A percentile compares a stretch with the other conserved stretches of the same genome.
phyloP scores from a whole-genome alignment of 2,329 filamentous ascomycete species.

The Xylogone sp. region DNA sequence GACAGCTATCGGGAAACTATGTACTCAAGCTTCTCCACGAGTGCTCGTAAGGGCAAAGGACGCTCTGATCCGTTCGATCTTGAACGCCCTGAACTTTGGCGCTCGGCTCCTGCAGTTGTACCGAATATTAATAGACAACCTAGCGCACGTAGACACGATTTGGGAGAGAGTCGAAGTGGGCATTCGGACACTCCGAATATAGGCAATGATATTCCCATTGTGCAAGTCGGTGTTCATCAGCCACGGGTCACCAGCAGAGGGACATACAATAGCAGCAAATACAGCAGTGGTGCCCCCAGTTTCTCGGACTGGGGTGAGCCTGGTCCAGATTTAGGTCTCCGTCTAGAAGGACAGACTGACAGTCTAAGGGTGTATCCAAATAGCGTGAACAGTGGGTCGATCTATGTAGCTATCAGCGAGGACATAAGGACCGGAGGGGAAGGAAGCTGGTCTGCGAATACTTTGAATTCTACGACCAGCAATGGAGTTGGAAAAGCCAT shows the following conservation, averaged over 20 bases:
- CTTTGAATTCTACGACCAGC: not conserved
- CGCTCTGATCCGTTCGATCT: conserved; percentile 64
- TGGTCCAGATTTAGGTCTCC: conserved; percentile 49
- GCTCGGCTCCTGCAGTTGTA: not conserved
- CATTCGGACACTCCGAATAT: not conserved
- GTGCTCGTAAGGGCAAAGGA: conserved; percentile 49
- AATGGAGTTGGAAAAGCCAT: not conserved
- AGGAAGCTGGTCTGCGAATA: not conserved
- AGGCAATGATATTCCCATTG: not conserved
- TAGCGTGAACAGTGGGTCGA: not conserved
- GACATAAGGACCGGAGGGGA: not conserved
- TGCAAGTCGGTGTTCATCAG: conserved; percentile 1
- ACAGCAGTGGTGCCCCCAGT: conserved; percentile 18
- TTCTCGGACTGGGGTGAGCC: conserved; percentile 47
- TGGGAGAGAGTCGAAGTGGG: too few relatives aligned
- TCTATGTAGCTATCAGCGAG: not conserved
- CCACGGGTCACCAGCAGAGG: conserved; percentile 5
- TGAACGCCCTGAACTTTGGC: conserved; percentile 48
- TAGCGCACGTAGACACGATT: too few relatives aligned
- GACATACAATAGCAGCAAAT: conserved; percentile 18
- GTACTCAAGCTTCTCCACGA: conserved; percentile 35
- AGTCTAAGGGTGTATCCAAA: conserved; percentile 16
- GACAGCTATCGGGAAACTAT: conserved; percentile 34
- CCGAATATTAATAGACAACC: too few relatives aligned
- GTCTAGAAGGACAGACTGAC: conserved; percentile 11